Evolutionary conservation across 75 land plant species (phyloP).

Genomic region (Selaginella moellendorffii): DNA sequence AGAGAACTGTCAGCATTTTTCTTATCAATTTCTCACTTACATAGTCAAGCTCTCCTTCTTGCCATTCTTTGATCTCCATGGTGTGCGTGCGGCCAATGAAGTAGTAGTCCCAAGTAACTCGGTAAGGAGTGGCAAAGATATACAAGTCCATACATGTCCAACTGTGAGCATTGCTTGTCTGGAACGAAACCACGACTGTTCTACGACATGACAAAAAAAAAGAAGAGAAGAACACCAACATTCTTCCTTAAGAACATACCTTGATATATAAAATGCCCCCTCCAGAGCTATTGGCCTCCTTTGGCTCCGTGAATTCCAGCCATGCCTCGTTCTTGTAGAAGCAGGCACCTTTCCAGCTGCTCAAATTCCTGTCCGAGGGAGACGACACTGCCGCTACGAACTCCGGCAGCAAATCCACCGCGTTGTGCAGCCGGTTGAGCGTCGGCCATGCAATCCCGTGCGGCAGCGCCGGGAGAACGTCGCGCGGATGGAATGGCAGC

Average conservation of each 20-base stretch:
- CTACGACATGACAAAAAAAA: too few species aligned
- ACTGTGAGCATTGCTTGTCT: conserved; percentile 67
- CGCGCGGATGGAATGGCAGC: conserved; percentile 48
- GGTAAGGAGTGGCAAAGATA: conserved; percentile 74
- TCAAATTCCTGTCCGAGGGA: conserved; percentile 11
- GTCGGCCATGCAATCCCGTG: conserved; percentile 77
- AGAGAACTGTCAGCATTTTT: too few species aligned
- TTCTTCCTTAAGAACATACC: too few species aligned
- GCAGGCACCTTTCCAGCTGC: conserved; percentile 87
- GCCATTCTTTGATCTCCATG: conserved; percentile 54
- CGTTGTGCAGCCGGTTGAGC: conserved; percentile 54
- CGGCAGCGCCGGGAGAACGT: conserved; percentile 73
- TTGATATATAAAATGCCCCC: conserved; percentile 60
- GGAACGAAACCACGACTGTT: too few species aligned
- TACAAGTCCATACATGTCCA: conserved; percentile 90
- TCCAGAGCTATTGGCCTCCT: conserved; percentile 15
- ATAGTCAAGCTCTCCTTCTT: conserved; percentile 50
- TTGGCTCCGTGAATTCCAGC: conserved; percentile 45
- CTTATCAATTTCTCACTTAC: too few species aligned
- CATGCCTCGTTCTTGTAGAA: conserved; percentile 65
- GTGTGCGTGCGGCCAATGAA: conserved; percentile 45
- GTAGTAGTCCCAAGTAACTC: conserved; percentile 76
- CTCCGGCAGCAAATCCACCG: conserved; percentile 71
- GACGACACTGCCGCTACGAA: conserved; percentile 70
- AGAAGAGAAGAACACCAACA: too few species aligned